Evolutionary conservation across 129 eudicot genomes (phyloP).

Genomic region (Centaurea solstitialis): DNA sequence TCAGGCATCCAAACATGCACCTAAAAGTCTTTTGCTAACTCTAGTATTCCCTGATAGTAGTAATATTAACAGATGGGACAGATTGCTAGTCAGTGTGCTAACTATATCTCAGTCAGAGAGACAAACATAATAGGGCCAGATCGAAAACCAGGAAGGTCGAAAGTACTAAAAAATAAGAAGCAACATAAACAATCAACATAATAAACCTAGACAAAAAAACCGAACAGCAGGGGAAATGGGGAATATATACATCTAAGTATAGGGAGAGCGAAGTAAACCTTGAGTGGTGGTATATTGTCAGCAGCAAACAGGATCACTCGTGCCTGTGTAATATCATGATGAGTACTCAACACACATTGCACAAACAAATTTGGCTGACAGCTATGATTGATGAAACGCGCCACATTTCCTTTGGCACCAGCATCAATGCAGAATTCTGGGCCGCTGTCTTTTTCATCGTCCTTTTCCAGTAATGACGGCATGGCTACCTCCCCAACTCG

Average conservation of each 20-base stretch:
- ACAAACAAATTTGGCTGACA: slow-evolving; percentile 91
- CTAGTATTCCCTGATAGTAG: background rate
- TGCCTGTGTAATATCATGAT: slow-evolving; percentile 75
- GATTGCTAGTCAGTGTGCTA: background rate
- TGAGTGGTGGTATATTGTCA: slow-evolving; percentile 79
- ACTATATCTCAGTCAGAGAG: background rate
- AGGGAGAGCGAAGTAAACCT: slow-evolving; percentile 41
- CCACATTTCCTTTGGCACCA: slow-evolving; percentile 64
- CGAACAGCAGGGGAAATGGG: background rate
- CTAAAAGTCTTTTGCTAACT: no score
- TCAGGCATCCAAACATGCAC: no score
- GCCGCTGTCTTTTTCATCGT: slow-evolving; percentile 48
- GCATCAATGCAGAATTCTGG: slow-evolving; percentile 94
- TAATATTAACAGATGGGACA: background rate
- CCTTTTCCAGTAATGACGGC: slow-evolving; percentile 40
- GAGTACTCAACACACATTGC: slow-evolving; percentile 76
- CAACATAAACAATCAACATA: background rate
- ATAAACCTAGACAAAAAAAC: background rate
- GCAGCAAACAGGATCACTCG: slow-evolving; percentile 84
- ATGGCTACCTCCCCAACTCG: slow-evolving; percentile 65
- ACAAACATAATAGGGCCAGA: background rate
- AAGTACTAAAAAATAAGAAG: background rate
- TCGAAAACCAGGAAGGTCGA: background rate
- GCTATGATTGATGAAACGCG: slow-evolving; percentile 91
- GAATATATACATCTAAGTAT: background rate